Base-by-base conservation (phyloP, 768 basidiomycete genomes). In the Boletus subcaerulescens region DNA sequence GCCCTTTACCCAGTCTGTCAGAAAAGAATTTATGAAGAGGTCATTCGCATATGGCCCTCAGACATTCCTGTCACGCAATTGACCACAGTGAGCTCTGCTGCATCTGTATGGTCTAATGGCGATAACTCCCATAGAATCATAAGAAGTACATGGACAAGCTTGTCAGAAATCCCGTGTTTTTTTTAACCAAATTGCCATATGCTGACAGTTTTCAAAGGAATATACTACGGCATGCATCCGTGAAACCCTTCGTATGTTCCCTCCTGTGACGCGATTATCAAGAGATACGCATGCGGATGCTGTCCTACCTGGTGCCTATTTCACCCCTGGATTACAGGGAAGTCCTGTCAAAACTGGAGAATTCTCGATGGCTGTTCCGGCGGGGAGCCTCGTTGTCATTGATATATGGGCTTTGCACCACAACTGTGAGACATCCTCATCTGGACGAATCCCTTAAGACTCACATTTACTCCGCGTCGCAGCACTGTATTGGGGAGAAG, bases 1-100 rank as follows among this genome's bases (percentile, higher is more conserved):
- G 82, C 83, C 5, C 66, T 82, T 13, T 66, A 82, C 58, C 80
- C 81, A 3, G 77, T 78, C 1, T 69, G 70, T 32, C 83, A 84
- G 59, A 65, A 74, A 26, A 77, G 71, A 50, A 58, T 84, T 0
- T 75, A 73, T 45, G 70, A 77, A 33, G 80, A 83, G 50, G 62
- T 73, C 6, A 33, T 48, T 8, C 51, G 45, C 15, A 40, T 77
- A n/a, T 80, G 79, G 75, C 77, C 78, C 11, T 58, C 68, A 5
- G 72, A 70, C 15, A 49, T 50, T 8, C 69, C 76, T 8, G 57
- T 65, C 13, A 45, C 60, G 11, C 62, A 53, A 33, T 24, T 60
- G 39, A 36, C 60, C 40, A 64, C 69, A 5, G 77, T 79, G 59
- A 45, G 72, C 48, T 17, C 29, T 46, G 26, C 42, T 4, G 2